These are phyloP conservation scores for Alternaria gansuensis DNA, from an alignment of 2,329 filamentous ascomycete genomes.

Conservation along the genomic window DNA sequence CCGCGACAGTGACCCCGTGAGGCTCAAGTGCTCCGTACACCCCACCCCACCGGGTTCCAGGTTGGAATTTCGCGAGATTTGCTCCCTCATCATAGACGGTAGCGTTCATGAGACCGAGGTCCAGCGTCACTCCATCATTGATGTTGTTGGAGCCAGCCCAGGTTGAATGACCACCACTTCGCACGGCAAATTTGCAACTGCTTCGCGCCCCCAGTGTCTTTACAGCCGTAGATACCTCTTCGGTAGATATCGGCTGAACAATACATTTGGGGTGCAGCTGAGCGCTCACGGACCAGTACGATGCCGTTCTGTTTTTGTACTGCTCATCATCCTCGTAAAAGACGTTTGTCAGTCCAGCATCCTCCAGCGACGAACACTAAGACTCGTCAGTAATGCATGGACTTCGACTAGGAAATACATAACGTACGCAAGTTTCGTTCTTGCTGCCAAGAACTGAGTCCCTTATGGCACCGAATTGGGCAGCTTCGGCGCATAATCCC, in stretches of 20 bases:
- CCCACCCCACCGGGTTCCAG: conserved; percentile 46
- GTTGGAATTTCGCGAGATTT: conserved; percentile 33
- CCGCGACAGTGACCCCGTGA: conserved; percentile 29
- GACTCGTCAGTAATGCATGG: conserved; percentile 17
- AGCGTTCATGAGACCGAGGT: conserved; percentile 38
- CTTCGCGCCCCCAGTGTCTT: conserved; percentile 20
- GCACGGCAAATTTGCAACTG: conserved; percentile 35
- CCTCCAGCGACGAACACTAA: conserved; percentile 32
- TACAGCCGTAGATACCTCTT: conserved; percentile 36
- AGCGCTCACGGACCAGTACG: conserved; percentile 41
- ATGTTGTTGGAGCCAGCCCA: conserved; percentile 45
- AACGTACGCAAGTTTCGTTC: conserved; percentile 17
- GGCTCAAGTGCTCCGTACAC: conserved; percentile 45
- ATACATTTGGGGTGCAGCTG: conserved; percentile 44
- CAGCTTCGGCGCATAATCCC: conserved; percentile 11
- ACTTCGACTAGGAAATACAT: conserved; percentile 5
- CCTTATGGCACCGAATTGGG: conserved; percentile 2
- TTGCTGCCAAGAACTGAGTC: conserved; percentile 3
- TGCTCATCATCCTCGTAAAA: conserved; percentile 25
- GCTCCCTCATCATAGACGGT: conserved; percentile 22
- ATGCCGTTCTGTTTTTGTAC: conserved; percentile 29
- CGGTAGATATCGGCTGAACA: conserved; percentile 39
- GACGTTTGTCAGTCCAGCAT: conserved; percentile 27
- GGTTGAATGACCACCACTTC: conserved; percentile 40
- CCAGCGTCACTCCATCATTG: conserved; percentile 40